Percentiles rank a stretch among this genome's conserved stretches.
Conservation (phyloP, 164 flowering plant species). For the Berberis vulgaris region DNA sequence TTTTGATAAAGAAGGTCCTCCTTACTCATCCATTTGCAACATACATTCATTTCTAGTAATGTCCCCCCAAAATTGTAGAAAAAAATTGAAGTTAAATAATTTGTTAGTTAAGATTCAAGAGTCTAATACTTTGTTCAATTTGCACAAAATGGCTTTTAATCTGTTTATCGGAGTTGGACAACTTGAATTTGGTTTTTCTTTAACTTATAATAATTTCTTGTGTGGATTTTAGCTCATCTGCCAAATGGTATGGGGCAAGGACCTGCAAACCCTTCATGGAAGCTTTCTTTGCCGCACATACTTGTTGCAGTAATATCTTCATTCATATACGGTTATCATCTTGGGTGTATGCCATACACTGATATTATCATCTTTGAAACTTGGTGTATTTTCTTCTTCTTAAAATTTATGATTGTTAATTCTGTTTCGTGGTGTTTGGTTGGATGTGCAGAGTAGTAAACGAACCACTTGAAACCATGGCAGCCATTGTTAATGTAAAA, state of each 20-base stretch:
- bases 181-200: too few relatives aligned
- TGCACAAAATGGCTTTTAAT: too few relatives aligned
- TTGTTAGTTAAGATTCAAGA: too few relatives aligned
- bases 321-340: slow-evolving; percentile 85
- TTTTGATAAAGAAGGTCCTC: slow-evolving; percentile 29
- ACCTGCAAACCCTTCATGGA: slow-evolving; percentile 61
- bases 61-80: too few relatives aligned
- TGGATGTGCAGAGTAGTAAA: slow-evolving; percentile 66
- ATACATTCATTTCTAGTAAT: neutral
- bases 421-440: too few relatives aligned
- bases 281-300: slow-evolving; percentile 59
- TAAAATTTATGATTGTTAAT: too few relatives aligned
- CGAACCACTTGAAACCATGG: slow-evolving; percentile 84
- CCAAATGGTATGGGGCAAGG: slow-evolving; percentile 31
- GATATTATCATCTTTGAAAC: too few relatives aligned
- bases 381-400: too few relatives aligned
- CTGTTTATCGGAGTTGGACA: too few relatives aligned
- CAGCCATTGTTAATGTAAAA: too few relatives aligned
- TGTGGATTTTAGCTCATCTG: slow-evolving; percentile 30
- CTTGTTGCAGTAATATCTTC: slow-evolving; percentile 61
- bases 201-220: slow-evolving; percentile 4
- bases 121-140: too few relatives aligned
- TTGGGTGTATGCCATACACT: slow-evolving; percentile 46
- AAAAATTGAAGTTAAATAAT: too few relatives aligned
- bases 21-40: slow-evolving; percentile 20